These are phyloP conservation scores for Boletus sp. DNA, from an alignment of 768 basidiomycete species.

Conservation along the genomic window DNA sequence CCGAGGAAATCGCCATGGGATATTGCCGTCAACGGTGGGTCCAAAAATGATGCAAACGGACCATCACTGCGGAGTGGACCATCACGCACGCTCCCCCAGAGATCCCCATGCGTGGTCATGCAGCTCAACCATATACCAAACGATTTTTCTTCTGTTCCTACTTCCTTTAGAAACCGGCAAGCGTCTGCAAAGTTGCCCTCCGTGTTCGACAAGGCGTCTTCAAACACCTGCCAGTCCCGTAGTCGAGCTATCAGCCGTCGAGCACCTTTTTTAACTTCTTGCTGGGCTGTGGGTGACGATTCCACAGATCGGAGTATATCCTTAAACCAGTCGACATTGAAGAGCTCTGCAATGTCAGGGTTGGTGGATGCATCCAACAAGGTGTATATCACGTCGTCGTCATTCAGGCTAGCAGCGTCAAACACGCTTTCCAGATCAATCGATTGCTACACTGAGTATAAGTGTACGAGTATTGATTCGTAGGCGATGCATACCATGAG, in stretches of 20 bases:
- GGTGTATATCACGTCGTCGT: slow-evolving; percentile 49
- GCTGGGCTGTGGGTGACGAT: slow-evolving; percentile 34
- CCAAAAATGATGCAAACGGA: slow-evolving; percentile 43
- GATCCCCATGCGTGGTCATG: slow-evolving; percentile 57
- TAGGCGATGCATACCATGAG: slow-evolving; percentile 42
- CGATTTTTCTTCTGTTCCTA: slow-evolving; percentile 62
- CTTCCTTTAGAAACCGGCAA: slow-evolving; percentile 55
- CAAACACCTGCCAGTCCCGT: slow-evolving; percentile 57
- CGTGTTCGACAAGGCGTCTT: slow-evolving; percentile 57
- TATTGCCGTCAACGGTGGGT: slow-evolving; percentile 21
- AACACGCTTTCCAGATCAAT: slow-evolving; percentile 56
- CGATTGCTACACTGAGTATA: slow-evolving; percentile 44
- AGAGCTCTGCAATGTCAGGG: slow-evolving; percentile 55
- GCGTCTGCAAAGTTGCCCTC: slow-evolving; percentile 50
- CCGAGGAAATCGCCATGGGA: slow-evolving; percentile 60
- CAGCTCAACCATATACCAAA: slow-evolving; percentile 73
- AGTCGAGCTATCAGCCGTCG: slow-evolving; percentile 50
- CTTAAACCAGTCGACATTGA: slow-evolving; percentile 40
- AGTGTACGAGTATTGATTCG: neutral
- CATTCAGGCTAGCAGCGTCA: slow-evolving; percentile 49
- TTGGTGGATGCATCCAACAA: slow-evolving; percentile 68
- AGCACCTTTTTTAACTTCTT: slow-evolving; percentile 44
- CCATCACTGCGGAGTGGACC: slow-evolving; percentile 19
- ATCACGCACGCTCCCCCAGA: slow-evolving; percentile 34
- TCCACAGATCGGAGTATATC: slow-evolving; percentile 23